Evolutionary conservation across 2,329 filamentous ascomycete species (phyloP), one percentile per base, ranked within the genome.

Genomic region (Exophiala sp.): DNA sequence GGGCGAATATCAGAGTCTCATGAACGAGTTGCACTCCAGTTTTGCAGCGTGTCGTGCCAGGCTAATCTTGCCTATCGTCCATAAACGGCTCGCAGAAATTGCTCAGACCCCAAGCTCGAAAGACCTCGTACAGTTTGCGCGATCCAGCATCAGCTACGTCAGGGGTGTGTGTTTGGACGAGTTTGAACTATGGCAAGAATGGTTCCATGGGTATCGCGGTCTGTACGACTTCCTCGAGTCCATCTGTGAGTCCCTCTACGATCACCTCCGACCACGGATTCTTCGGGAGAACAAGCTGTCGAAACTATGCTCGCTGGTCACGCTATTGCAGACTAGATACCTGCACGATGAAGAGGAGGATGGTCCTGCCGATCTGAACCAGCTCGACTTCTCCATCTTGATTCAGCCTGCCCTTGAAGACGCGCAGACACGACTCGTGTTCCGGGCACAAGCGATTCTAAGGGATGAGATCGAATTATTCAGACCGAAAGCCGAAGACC

Each of bases 351-450:
- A 84, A 38, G 76, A 81, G 39, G 78, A 80, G 36, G 66, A 70
- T 5, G 78, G 79, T 49, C 73, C 75, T 8, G 58, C 62, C 0
- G 79, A 82, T 55, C 68, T 72, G 10, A 77, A 74, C 50, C 78
- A 81, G 57, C 74, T 87, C 14, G 82, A 87, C 65, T 87, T 87
- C 63, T 78, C 80, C 2, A 64, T 72, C 39, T 66, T 87, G 38
- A 81, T 87, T 8, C 82, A 84, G 51, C 82, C 84, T 16, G 83
- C 81, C 4, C 68, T 87, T n/a, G 78, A 86, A 69, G 84, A 87
- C 66, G 81, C 83, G 1, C 84, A 87, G 64, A 84, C 81, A 5
- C 75, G 84, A 47, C 75, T 87, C 2, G 83, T 87, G 4, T 87
- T 87, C 69, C 75, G 85, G 11, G 79, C 84, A 1, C 75, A 85